Base-by-base conservation (phyloP, 768 basidiomycete species). In the Boletales sp. region DNA sequence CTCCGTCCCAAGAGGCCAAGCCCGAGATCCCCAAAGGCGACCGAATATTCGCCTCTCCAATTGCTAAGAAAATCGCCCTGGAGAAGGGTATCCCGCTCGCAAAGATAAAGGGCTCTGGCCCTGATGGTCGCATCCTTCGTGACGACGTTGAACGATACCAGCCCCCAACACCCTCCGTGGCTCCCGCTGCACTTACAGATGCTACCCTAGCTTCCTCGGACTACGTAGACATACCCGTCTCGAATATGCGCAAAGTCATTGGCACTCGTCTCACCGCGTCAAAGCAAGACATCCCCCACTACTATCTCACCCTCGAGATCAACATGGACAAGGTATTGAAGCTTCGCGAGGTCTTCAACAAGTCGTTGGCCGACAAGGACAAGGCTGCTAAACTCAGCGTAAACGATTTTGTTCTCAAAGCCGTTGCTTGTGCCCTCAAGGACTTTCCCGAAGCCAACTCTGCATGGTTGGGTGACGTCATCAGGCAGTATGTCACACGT, bases 361-460 rank as follows among this genome's bases (percentile, higher is more conserved):
- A 85, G 70, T 78, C 87, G 15, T 70, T 92, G 35, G 78, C 80
- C 21, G 90, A 90, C 63, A 88, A 90, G 72, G 91, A 94, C 68
- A 95, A 94, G 74, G 72, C 78, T 39, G 84, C 88, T 31, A 99
- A 98, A 75, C 81, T 99, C 46, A 94, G 91, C 58, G 91, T 99
- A 51, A 98, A 98, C 69, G 96, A 99, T 72, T 99, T 99, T 67
- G 82, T 99, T 62, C 84, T 98, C 65, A 99, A 99, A 73, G 96
- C 93, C 5, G 83, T 88, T 31, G 83, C 88, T 9, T 87, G 92
- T 60, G 94, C 96, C 2, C 78, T 98, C 44, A 79, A 81, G 38
- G 96, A 98, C 63, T 94, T 98, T 30, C 96, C 96, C 41, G 96
- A 98, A 68, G 94, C 86, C 58, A 99, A 99, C 76, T 91, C 93